phyloP scores from a whole-genome alignment of 2,329 filamentous ascomycete genomes.

The Geosmithia putterillii region DNA sequence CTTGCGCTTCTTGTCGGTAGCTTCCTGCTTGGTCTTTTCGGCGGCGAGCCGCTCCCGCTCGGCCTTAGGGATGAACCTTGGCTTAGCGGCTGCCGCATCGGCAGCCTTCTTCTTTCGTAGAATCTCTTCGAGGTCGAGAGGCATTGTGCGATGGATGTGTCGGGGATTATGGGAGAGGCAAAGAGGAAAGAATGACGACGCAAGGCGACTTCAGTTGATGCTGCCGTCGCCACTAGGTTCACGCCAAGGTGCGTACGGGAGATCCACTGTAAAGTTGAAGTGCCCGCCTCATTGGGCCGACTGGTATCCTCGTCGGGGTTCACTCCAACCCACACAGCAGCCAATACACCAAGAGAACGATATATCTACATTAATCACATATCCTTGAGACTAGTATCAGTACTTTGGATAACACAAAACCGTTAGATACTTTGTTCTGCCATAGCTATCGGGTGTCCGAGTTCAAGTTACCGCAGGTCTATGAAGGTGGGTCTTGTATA shows the following conservation, averaged over 20 bases:
- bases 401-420: no score
- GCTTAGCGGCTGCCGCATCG: conserved; percentile 74
- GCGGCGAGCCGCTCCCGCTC: conserved; percentile 70
- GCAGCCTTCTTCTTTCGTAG: conserved; percentile 76
- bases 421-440: no score
- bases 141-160: conserved; percentile 12
- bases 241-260: not conserved
- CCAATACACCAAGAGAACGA: no score
- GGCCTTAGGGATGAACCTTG: conserved; percentile 75
- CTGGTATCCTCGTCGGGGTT: no score
- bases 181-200: not conserved
- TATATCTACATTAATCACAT: no score
- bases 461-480: no score
- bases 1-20: conserved; percentile 41
- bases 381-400: no score
- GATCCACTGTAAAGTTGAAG: not conserved
- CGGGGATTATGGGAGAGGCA: not conserved
- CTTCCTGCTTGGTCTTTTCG: conserved; percentile 63
- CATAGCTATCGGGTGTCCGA: no score
- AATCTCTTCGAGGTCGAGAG: conserved; percentile 73
- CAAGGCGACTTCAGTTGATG: no score
- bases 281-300: not conserved
- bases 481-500: not conserved
- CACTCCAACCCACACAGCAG: no score
- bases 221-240: no score